A percentile compares a stretch with the other conserved stretches of the same genome.
Conservation (phyloP, 106 monocot genomes). For the Gastrodia elata region DNA sequence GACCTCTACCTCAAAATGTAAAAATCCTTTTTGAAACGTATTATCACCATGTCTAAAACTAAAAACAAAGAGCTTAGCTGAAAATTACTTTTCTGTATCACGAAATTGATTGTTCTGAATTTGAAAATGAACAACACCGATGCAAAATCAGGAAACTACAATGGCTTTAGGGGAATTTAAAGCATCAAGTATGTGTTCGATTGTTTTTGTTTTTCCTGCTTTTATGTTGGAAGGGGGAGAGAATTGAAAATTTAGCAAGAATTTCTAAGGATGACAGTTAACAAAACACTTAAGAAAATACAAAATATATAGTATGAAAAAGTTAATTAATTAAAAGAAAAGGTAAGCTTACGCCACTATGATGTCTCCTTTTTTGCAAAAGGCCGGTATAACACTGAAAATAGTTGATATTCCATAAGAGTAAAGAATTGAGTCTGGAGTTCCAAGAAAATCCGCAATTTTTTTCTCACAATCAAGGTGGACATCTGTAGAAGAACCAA, state of each 20-base stretch:
- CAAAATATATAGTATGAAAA: background rate
- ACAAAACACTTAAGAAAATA: too few relatives aligned
- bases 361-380: conserved; percentile 97
- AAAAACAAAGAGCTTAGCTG: background rate
- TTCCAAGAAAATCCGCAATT: conserved; percentile 89
- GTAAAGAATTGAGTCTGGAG: conserved; percentile 91
- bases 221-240: too few relatives aligned
- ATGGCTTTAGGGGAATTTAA: too few relatives aligned
- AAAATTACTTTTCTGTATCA: too few relatives aligned
- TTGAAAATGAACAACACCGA: background rate
- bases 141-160: too few relatives aligned
- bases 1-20: background rate
- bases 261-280: too few relatives aligned
- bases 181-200: too few relatives aligned
- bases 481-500: conserved; percentile 44
- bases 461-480: conserved; percentile 95
- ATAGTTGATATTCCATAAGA: conserved; percentile 99
- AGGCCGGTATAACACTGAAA: conserved; percentile 99
- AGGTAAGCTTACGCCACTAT: conserved; percentile 79
- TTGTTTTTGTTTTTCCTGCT: too few relatives aligned
- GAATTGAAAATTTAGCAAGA: too few relatives aligned
- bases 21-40: background rate
- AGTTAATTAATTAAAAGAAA: background rate
- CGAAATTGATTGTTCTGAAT: background rate
- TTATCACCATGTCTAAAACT: background rate